Base-by-base conservation (phyloP, 1,139 yeast genomes). In the Geotrichum aggregatum region DNA sequence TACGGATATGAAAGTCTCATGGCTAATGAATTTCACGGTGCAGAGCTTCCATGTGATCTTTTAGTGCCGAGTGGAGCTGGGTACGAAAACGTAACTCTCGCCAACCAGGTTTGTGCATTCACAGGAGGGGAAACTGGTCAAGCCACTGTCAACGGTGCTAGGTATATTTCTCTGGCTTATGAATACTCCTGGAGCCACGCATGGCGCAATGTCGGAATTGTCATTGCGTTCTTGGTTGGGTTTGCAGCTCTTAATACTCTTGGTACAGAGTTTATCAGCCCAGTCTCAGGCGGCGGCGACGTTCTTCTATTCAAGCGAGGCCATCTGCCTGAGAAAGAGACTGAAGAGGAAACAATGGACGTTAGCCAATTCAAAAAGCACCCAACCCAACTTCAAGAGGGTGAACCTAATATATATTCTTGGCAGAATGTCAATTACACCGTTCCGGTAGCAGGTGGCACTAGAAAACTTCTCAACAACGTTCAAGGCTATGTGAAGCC, bases 401-500 rank as follows among this genome's bases (percentile, higher is more conserved):
- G 45, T 26, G 70, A 71, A 44, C 65, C 64, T 52, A 78, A 75
- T 63, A 67, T 74, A 24, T 76, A 75, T 58, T 70, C 76, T 2
- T 76, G 80, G 79, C 72, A 74, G 56, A 47, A 74, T 55, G 66
- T 76, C 56, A 69, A 74, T 58, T 76, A 76, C 56, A 65, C 70
- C 44, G 76, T 76, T 61, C 77, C 78, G 24, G 72, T 76, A 50
- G 74, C 73, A 59, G 76, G 77, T 62, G 72, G 75, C 31, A 52
- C 58, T 10, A 14, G 77, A 62, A 71, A 73, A 59, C 66, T 79
- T 51, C 68, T 82, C 58, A 75, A 78, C 55, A 71, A 75, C 59
- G 78, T 82, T 42, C 80, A 80, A 59, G 87, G 87, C 44, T 82
- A 74, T 65, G 80, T 79, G 59, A 75, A 76, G 55, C 83, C 84